These are phyloP conservation scores for Aristolochia fimbriata DNA, from an alignment of 164 flowering plant genomes.

Conservation along the genomic window DNA sequence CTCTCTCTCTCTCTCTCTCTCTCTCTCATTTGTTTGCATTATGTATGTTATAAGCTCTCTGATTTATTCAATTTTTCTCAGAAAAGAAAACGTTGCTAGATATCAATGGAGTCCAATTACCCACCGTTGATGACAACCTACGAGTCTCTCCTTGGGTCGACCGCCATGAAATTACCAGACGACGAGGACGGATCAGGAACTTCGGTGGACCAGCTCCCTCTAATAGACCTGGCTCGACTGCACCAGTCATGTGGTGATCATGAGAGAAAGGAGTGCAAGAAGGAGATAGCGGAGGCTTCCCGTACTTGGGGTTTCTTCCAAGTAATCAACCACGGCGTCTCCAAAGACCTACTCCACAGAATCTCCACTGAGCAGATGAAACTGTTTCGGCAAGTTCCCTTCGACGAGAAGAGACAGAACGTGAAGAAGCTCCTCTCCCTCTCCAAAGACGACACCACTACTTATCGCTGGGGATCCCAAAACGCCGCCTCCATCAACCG, in stretches of 20 bases:
- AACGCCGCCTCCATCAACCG: constrained; percentile 43
- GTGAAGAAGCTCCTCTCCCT: constrained; percentile 25
- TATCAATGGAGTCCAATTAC: no score
- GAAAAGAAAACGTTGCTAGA: no score
- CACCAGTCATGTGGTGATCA: constrained; percentile 8
- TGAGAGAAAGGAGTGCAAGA: constrained; percentile 41
- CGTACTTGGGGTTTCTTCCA: constrained; percentile 83
- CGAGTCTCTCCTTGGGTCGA: constrained; percentile 32
- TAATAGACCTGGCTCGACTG: constrained; percentile 50
- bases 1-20: no score
- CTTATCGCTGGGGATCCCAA: constrained; percentile 83
- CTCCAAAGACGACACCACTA: no score
- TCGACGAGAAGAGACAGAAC: constrained; percentile 32
- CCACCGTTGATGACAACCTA: constrained; percentile 59
- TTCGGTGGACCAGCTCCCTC: no score
- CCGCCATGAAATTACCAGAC: no score
- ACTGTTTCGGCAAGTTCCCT: constrained; percentile 51
- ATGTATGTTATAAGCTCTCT: no score
- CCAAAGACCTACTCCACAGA: constrained; percentile 35
- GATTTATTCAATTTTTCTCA: no score
- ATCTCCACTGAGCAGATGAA: constrained; percentile 51
- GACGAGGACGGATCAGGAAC: constrained; percentile 20
- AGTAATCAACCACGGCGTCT: constrained; percentile 66
- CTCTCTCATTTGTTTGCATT: no score
- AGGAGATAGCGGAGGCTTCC: constrained; percentile 60